Evolutionary conservation across 305 asterid genomes (phyloP).

Genomic region (Fraxinus angustifolia): DNA sequence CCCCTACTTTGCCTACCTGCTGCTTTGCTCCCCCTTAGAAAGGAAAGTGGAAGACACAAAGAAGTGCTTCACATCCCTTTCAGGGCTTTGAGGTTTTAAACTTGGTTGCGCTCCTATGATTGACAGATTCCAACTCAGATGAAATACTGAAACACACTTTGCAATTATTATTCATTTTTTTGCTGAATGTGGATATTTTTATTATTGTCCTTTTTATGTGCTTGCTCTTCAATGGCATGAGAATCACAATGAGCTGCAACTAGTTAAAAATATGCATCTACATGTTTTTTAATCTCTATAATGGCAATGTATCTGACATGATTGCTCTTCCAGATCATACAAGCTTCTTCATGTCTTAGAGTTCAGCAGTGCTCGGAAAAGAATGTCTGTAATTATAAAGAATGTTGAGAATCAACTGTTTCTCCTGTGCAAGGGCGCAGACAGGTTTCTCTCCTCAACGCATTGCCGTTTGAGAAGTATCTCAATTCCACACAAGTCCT

Average conservation of each 20-base stretch:
- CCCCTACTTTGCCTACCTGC: not conserved
- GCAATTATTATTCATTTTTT: not conserved
- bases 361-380: slow-evolving; percentile 91
- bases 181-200: not conserved
- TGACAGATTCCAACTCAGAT: not conserved
- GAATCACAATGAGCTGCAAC: not conserved
- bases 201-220: not conserved
- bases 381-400: slow-evolving; percentile 87
- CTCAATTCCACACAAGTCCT: not conserved
- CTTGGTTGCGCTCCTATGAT: not conserved
- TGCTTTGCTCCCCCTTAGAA: not conserved
- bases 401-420: slow-evolving; percentile 63
- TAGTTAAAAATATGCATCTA: not conserved
- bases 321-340: slow-evolving; percentile 54
- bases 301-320: slow-evolving; percentile 3
- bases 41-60: not conserved
- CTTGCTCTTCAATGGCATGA: not conserved
- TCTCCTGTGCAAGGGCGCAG: slow-evolving; percentile 94
- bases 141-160: not conserved
- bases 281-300: not conserved
- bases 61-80: not conserved
- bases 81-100: not conserved
- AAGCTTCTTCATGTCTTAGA: slow-evolving; percentile 79
- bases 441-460: slow-evolving; percentile 53
- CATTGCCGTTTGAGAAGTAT: slow-evolving; percentile 7